Evolutionary conservation across 208 protist species (phyloP), one percentile per base, ranked within the genome.

Genomic region (Entamoeba moshkovskii): DNA sequence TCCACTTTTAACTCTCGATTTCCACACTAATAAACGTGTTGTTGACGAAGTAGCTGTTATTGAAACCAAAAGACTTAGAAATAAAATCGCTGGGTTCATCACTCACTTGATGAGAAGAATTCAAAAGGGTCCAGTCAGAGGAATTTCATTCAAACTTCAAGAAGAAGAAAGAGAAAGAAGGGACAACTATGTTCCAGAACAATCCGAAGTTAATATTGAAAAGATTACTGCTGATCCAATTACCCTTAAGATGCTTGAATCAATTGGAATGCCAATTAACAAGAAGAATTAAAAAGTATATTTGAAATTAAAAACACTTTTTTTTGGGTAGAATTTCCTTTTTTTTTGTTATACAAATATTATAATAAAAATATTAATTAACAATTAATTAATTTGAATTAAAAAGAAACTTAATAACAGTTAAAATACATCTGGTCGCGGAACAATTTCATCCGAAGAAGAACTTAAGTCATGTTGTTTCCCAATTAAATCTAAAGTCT

Each of bases 91-190:
- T 66, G 94, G 94, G 59, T 95, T 93, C 52, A 91, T 46, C 45
- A 96, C 95, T 66, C 98, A 99, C 96, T 97, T 99, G 95, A 99
- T 99, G 98, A 98, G 98, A 96, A 97, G 98, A 94, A 98, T 99
- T 73, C 96, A 97, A 92, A 94, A 95, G 25, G 96, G 98, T 93
- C 98, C 98, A 93, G 99, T 99, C 66, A 98, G 98, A 95, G 99
- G 99, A 95, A 99, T 99, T 96, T 99, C 99, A 93, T 98, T 99
- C 95, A 99, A 99, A 97, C 98, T 99, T 16, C 99, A 99, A 97
- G 99, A 99, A 97, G 99, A 99, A 97, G 99, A 99, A 98, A 98
- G 99, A 95, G 99, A 99, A 97, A 97, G 98, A 95, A 97, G 98
- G 95, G 99, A 99, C 97, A 99, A 99, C 97, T 99, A 98, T 96